Evolutionary conservation across 2,329 filamentous ascomycete species (phyloP), one percentile per base, ranked within the genome.

Genomic region (Gremmenia infestans): DNA sequence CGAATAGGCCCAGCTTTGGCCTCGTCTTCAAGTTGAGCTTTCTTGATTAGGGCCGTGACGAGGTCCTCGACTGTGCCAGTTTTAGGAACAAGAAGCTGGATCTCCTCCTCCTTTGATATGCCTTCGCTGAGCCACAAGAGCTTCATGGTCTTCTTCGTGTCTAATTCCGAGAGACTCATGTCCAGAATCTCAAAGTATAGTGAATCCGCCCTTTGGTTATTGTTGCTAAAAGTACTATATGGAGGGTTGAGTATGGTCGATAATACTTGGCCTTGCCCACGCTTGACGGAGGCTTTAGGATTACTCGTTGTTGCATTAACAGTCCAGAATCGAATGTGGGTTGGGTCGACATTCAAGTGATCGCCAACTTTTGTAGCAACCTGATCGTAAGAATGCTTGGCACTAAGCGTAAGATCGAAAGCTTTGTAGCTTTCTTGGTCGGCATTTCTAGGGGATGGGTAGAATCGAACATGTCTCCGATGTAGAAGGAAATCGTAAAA

Each of bases 401-500:
- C 86, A 69, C 88, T 97, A 45, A 99, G 78, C 1, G 86, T 85
- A 50, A 99, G 73, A 2, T 82, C 82, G 67, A 99, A 97, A 0
- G 76, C 76, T 6, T 85, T 80, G 43, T 86, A 84, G 56, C 85
- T 76, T 37, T 77, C 73, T 25, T 35, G 72, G 61, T 58, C 68
- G 61, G 32, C 64, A 65, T 72, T 72, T 77, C 83, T 69, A 73
- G 82, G 81, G 59, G 86, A 83, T 17, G 92, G 87, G 50, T 83
- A 81, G 68, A 99, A 96, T 50, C 81, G 85, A 39, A 99, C 83
- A 5, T 81, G 82, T 68, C 90, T 86, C 71, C 88, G 88, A 72
- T 96, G 91, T 61, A 93, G 78, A 2, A 99, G 80, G 71, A 95
- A 96, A 67, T 99, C 94, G 71, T 99, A 99, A 72, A 91, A 97